A percentile compares a stretch with the other conserved stretches of the same genome.
Conservation (phyloP, 2,329 filamentous ascomycete genomes). For the Metarhizium sp. region DNA sequence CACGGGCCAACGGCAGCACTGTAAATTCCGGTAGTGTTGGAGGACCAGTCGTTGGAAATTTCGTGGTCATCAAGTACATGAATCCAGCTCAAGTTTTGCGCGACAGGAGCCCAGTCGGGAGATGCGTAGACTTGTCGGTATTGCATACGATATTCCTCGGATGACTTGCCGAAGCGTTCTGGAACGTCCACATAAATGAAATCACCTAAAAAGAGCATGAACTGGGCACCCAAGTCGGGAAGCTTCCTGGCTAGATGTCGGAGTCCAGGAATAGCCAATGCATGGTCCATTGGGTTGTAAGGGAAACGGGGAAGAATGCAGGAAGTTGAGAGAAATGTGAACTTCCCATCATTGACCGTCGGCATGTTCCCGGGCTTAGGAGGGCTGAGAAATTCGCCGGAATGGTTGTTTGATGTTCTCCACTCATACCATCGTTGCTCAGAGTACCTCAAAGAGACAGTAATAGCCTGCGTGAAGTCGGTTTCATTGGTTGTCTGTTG, state of each 20-base stretch:
- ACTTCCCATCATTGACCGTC: slow-evolving; percentile 53
- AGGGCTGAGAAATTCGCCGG: slow-evolving; percentile 71
- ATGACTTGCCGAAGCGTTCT: slow-evolving; percentile 59
- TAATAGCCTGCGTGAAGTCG: slow-evolving; percentile 70
- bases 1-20: slow-evolving; percentile 74
- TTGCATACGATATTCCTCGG: slow-evolving; percentile 75
- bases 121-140: slow-evolving; percentile 95
- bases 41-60: slow-evolving; percentile 76
- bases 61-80: slow-evolving; percentile 97
- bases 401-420: slow-evolving; percentile 76
- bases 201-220: slow-evolving; percentile 76
- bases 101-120: slow-evolving; percentile 74
- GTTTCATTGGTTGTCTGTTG: slow-evolving; percentile 62
- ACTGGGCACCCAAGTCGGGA: slow-evolving; percentile 62
- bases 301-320: slow-evolving; percentile 90
- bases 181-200: slow-evolving; percentile 92
- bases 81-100: slow-evolving; percentile 84
- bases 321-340: slow-evolving; percentile 86
- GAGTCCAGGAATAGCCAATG: slow-evolving; percentile 74
- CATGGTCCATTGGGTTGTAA: slow-evolving; percentile 75
- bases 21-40: slow-evolving; percentile 42
- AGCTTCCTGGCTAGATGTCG: slow-evolving; percentile 66
- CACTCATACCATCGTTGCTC: slow-evolving; percentile 75
- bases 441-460: slow-evolving; percentile 51
- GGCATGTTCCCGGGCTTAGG: slow-evolving; percentile 59